phyloP scores from a whole-genome alignment of 805 yeast genomes.

The Zygosaccharomyces bailii region DNA sequence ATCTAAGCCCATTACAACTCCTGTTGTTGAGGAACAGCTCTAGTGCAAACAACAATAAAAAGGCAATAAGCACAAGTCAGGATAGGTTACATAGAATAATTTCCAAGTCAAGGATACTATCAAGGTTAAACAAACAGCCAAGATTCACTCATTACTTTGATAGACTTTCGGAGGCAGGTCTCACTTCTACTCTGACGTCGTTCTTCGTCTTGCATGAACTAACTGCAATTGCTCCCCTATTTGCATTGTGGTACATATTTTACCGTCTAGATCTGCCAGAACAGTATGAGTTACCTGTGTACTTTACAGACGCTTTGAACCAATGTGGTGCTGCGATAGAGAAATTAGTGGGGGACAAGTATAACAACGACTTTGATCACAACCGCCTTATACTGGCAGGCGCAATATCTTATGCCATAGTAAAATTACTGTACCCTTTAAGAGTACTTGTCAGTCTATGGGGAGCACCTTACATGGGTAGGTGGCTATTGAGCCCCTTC shows the following conservation, averaged over 20 bases:
- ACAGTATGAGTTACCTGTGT: slow-evolving; percentile 23
- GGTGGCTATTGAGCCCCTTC: slow-evolving; percentile 22
- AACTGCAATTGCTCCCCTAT: slow-evolving; percentile 68
- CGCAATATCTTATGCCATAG: slow-evolving; percentile 68
- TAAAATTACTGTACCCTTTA: slow-evolving; percentile 45
- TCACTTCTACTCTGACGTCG: slow-evolving; percentile 44
- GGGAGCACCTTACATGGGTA: slow-evolving; percentile 36
- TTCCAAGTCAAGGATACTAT: slow-evolving; percentile 25
- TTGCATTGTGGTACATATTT: slow-evolving; percentile 63
- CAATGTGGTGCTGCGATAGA: slow-evolving; percentile 59
- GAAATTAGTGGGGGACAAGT: slow-evolving; percentile 42
- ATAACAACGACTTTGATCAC: slow-evolving; percentile 40
- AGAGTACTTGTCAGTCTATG: slow-evolving; percentile 34
- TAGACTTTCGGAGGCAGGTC: slow-evolving; percentile 30
- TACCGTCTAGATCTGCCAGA: slow-evolving; percentile 47
- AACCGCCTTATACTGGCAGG: slow-evolving; percentile 62
- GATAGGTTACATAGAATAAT: slow-evolving; percentile 26
- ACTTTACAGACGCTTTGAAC: slow-evolving; percentile 41
- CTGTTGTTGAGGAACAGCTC: slow-evolving; percentile 8
- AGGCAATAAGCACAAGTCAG: slow-evolving; percentile 4
- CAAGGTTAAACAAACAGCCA: slow-evolving; percentile 29
- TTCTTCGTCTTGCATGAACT: slow-evolving; percentile 70
- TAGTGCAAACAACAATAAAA: slow-evolving; percentile 3
- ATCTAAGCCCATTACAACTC: slow-evolving; percentile 1
- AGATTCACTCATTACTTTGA: slow-evolving; percentile 28